Conservation (phyloP, 306 rosid species). For the Dryas alaskensis region DNA sequence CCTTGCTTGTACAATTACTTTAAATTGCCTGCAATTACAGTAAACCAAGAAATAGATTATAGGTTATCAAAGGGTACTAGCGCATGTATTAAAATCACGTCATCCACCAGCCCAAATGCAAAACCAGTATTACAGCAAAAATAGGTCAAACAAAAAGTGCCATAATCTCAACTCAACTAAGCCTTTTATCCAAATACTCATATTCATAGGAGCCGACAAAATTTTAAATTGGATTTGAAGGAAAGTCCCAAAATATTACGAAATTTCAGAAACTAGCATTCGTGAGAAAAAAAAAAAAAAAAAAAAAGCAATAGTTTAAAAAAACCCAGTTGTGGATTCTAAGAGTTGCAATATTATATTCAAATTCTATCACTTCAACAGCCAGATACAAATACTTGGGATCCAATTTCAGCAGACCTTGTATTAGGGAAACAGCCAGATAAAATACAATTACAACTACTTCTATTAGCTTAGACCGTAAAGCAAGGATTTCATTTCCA, state of each 20-base stretch:
- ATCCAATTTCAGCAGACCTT: neutral
- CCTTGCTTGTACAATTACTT: slow-evolving; percentile 8
- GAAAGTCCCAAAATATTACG: neutral
- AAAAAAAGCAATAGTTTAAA: neutral
- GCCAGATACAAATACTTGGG: neutral
- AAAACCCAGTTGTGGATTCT: neutral
- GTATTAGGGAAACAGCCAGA: neutral
- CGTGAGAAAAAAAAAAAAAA: neutral
- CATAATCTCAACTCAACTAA: neutral
- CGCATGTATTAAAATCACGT: neutral
- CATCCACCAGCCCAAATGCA: neutral
- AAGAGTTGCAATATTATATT: neutral
- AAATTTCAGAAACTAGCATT: neutral
- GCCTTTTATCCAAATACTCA: neutral
- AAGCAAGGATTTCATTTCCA: neutral
- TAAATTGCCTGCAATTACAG: neutral
- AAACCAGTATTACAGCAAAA: neutral
- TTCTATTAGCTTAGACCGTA: neutral
- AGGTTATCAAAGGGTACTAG: neutral
- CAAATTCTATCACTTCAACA: neutral
- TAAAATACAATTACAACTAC: neutral
- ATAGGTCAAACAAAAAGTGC: too few relatives aligned
- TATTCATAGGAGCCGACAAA: neutral
- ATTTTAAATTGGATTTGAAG: neutral
- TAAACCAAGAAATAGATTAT: slow-evolving; percentile 4